phyloP scores from a whole-genome alignment of 148 eudicot species.

The Euryodendron excelsum region DNA sequence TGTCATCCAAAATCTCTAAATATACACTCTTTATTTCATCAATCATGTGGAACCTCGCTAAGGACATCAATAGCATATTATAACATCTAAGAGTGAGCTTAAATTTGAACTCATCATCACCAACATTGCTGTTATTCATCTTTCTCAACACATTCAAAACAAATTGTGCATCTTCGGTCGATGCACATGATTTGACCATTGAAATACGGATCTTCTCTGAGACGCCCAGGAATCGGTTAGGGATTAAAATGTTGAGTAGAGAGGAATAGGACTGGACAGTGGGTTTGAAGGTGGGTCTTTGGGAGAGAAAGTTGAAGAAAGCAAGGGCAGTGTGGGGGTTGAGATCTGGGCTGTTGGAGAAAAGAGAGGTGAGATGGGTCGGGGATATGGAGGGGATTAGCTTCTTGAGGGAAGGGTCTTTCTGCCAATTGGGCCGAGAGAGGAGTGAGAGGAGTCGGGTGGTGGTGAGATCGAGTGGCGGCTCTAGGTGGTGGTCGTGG shows the following conservation, averaged over 20 bases:
- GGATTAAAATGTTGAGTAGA: conserved; percentile 36
- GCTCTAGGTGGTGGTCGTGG: neutral
- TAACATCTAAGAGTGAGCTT: conserved; percentile 57
- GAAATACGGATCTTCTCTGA: conserved; percentile 49
- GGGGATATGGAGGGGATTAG: conserved; percentile 51
- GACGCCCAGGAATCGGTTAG: conserved; percentile 21
- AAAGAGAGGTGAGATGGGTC: conserved; percentile 44
- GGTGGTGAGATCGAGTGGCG: conserved; percentile 20
- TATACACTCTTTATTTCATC: conserved; percentile 66
- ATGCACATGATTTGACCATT: conserved; percentile 54
- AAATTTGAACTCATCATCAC: conserved; percentile 36
- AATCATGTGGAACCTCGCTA: conserved; percentile 58
- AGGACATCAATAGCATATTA: conserved; percentile 58
- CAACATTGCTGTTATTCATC: conserved; percentile 38
- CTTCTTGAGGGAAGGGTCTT: conserved; percentile 45
- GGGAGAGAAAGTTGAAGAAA: conserved; percentile 45
- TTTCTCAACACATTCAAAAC: conserved; percentile 39
- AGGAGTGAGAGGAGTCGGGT: conserved; percentile 45
- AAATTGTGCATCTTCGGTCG: conserved; percentile 39
- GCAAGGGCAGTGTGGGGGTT: conserved; percentile 46
- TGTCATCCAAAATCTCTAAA: conserved; percentile 49
- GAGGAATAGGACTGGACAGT: conserved; percentile 38
- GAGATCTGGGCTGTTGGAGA: conserved; percentile 37
- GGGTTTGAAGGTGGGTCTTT: conserved; percentile 46
- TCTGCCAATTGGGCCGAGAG: conserved; percentile 66